These are phyloP conservation scores for Wallacemonas rigidus DNA, from an alignment of 208 protist genomes.

Conservation along the genomic window DNA sequence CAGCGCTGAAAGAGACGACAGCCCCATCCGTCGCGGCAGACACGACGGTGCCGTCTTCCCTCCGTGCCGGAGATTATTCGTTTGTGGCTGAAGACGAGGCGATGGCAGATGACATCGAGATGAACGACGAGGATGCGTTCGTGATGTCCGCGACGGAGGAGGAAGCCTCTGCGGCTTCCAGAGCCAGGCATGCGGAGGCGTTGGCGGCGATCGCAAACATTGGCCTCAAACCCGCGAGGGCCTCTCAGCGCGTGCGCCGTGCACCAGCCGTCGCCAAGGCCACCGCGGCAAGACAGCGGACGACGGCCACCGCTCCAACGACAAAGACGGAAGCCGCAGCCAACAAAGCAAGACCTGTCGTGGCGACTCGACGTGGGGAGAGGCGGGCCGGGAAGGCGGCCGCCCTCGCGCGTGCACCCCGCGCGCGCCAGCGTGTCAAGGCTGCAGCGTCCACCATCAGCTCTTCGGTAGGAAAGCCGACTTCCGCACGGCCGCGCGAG, in stretches of 20 bases:
- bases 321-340: no score
- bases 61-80: no score
- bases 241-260: not conserved
- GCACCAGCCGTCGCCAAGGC: no score
- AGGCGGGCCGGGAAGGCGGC: not conserved
- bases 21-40: not conserved
- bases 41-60: not conserved
- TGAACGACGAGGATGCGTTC: not conserved
- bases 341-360: not conserved
- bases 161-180: not conserved
- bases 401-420: not conserved
- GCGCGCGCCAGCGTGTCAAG: not conserved
- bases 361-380: not conserved
- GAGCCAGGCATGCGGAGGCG: not conserved
- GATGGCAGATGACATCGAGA: no score
- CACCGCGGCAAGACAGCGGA: no score
- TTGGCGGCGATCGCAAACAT: not conserved
- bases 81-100: no score
- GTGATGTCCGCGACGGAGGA: not conserved
- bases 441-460: not conserved
- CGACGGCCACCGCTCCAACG: no score
- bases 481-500: not conserved
- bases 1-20: not conserved
- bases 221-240: constrained; percentile 6
- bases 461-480: not conserved